These are phyloP conservation scores for Wickerhamiella hasegawae DNA, from an alignment of 805 yeast genomes.

Conservation along the genomic window DNA sequence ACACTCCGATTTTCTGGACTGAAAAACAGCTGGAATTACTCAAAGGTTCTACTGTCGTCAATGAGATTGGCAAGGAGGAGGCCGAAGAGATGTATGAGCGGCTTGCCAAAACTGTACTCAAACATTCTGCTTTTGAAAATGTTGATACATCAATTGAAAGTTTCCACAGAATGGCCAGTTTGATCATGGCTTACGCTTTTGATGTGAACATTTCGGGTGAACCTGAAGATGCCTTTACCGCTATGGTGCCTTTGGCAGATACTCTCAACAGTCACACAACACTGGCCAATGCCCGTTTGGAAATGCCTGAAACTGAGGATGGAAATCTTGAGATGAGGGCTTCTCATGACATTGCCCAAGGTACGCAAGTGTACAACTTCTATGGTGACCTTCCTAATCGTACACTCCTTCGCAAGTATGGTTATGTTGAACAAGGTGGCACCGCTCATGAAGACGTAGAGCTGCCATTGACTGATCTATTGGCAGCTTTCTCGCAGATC, in stretches of 20 bases:
- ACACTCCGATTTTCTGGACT: conserved; percentile 69
- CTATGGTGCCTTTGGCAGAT: conserved; percentile 91
- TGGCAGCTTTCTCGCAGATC: conserved; percentile 22
- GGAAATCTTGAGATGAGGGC: conserved; percentile 53
- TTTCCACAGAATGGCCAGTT: conserved; percentile 59
- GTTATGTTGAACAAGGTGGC: conserved; percentile 65
- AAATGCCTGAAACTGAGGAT: conserved; percentile 25
- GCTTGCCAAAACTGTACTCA: conserved; percentile 28
- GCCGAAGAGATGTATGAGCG: conserved; percentile 45
- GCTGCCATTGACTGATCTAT: conserved; percentile 32
- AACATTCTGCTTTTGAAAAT: conserved; percentile 11
- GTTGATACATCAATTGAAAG: conserved; percentile 31
- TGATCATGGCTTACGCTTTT: conserved; percentile 81
- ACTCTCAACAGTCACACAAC: conserved; percentile 74
- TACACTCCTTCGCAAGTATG: conserved; percentile 81
- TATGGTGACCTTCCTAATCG: conserved; percentile 85
- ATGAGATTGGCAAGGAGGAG: conserved; percentile 52
- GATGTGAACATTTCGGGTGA: conserved; percentile 36
- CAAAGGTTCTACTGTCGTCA: conserved; percentile 53
- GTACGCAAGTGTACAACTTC: conserved; percentile 70
- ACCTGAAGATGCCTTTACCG: conserved; percentile 24
- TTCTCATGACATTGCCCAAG: conserved; percentile 38
- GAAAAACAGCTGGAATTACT: conserved; percentile 41
- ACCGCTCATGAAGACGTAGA: conserved; percentile 75
- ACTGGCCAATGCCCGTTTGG: conserved; percentile 57